Base-by-base conservation (phyloP, 345 rosid species). In the Noccaea caerulescens region DNA sequence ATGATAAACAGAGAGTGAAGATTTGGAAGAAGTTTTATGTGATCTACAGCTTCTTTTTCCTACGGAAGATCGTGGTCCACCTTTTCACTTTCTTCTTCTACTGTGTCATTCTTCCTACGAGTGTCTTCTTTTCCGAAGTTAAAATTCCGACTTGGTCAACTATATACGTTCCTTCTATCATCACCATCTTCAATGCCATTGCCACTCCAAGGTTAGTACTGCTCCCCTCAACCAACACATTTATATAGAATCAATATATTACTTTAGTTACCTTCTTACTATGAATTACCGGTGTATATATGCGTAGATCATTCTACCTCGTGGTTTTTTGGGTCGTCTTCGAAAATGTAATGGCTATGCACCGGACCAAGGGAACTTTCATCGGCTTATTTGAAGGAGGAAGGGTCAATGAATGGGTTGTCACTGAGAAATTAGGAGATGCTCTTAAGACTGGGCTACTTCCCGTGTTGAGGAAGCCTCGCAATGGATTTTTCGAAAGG, bases 291-390 rank as follows among this genome's bases (percentile, higher is more conserved):
- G 27, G 16, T 38, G 10, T 4, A 10, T 58, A 30, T 77, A 71
- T 11, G n/a, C 27, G 18, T 77, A 82, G 88, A 71, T 85, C 88
- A 30, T 36, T 85, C 36, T 85, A 85, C 60, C 66, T 85, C 10
- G 6, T 83, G 63, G n/a, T 80, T 10, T 83, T 81, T 33, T 85
- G 87, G 88, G 70, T 83, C 20, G 56, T 81, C 6, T 83, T 81
- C n/a, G 87, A 85, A 66, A 82, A 82, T 43, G 86, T 81, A 6
- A 84, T 84, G 86, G 80, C 88, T 11, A 68, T 82, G 55, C 86
- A 84, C 62, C 75, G 88, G 12, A 80, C 86, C 8, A 84, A 82
- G 56, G 88, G 86, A 14, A 81, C 86, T 16, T 58, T 77, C 7
- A 84, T 89, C 23, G 75, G 75, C 16, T 32, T 71, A 52, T 42